A percentile compares a stretch with the other conserved stretches of the same genome.
Evolutionary conservation across 768 basidiomycete genomes (phyloP).

Genomic region (Xerocomellus intermedius): DNA sequence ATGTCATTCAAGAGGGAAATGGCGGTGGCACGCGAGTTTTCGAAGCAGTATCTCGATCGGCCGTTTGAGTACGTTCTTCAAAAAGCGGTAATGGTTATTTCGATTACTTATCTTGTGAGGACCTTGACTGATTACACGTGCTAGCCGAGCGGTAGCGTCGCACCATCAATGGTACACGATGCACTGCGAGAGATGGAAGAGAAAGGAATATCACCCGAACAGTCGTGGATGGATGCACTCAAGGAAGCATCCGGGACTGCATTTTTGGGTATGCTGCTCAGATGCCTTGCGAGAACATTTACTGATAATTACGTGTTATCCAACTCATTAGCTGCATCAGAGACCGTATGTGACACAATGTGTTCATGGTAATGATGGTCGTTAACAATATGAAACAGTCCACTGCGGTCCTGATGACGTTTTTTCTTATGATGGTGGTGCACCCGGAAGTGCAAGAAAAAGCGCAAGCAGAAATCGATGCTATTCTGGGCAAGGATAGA

Average conservation of each 20-base stretch:
- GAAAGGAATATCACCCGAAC: neutral
- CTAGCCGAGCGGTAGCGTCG: neutral
- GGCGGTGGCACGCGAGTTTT: neutral
- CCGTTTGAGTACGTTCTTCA: slow-evolving; percentile 3
- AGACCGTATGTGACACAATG: neutral
- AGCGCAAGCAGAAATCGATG: slow-evolving; percentile 7
- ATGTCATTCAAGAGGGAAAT: slow-evolving; percentile 5
- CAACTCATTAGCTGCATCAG: neutral
- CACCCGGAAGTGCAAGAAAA: slow-evolving; percentile 1
- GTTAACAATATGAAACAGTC: neutral
- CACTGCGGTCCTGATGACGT: neutral
- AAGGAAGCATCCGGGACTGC: slow-evolving; percentile 1
- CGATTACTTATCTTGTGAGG: neutral
- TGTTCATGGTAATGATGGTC: neutral
- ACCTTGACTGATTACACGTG: neutral
- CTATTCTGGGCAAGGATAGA: neutral
- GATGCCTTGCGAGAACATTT: neutral
- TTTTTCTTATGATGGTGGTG: slow-evolving; percentile 13
- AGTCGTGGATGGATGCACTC: neutral
- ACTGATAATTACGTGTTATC: neutral
- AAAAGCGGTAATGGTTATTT: neutral
- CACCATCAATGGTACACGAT: slow-evolving; percentile 5
- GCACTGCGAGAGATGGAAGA: neutral
- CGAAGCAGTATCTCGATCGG: neutral
- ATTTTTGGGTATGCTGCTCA: neutral